Evolutionary conservation across 768 basidiomycete genomes (phyloP), one percentile per base, ranked within the genome.

Genomic region (Phylloporus sp.): DNA sequence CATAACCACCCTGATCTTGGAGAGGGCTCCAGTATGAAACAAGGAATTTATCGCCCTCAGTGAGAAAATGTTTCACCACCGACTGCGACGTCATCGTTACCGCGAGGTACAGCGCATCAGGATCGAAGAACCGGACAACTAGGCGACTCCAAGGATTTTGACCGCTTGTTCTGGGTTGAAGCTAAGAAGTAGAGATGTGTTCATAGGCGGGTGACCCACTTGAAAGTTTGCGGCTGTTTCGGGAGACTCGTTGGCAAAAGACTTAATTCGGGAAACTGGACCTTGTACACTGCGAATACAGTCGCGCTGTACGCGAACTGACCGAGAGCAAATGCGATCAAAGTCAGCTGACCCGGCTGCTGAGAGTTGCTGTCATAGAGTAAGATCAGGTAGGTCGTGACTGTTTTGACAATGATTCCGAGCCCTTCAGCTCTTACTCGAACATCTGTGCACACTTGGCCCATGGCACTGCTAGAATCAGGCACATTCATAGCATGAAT

Each of bases 41-140:
- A 11, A 95, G 79, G 39, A 98, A 73, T 62, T 97, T 92, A 68
- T 99, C 97, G 4, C 91, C 93, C 63, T 98, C 97, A 0, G 95
- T 98, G 24, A 99, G 73, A 56, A 97, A 80, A 67, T 98, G 97
- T 67, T 99, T 99, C 56, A 97, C 76, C 3, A 97, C 56, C 1
- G 89, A 92, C 66, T 98, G 97, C 1, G 76, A 76, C 20, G 92
- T 93, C 82, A 98, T 89, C 0, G 87, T 90, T 45, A 81, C 68
- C 0, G 92, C 88, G 6, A 98, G 76, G 20, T 73, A 70, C 12
- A 91, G 67, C 15, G 81, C 65, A 26, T 72, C 62, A 8, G 68
- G 55, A 41, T 82, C 74, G 54, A 82, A 80, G 58, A 74, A 76
- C 15, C 60, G 43, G 51, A 50, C 32, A 32, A 59, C 29, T 9